Evolutionary conservation across 495 filamentous ascomycete genomes (phyloP).

Genomic region (Penicillium pulvis): DNA sequence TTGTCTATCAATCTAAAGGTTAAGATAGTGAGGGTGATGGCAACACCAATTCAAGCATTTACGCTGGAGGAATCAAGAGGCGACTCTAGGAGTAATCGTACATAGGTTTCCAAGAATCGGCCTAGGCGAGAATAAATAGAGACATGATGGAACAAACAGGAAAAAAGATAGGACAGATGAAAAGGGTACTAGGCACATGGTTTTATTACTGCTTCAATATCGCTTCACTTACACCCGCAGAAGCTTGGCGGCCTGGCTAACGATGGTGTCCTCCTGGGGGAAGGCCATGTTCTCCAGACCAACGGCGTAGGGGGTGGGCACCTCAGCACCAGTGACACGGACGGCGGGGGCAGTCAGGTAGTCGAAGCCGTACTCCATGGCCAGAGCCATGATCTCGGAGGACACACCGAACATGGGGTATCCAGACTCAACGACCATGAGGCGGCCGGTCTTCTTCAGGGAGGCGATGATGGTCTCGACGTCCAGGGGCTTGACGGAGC

Average conservation of each 20-base stretch:
- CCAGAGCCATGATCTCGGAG: conserved; percentile 87
- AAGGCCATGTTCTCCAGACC: conserved; percentile 90
- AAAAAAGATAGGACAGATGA: conserved; percentile 27
- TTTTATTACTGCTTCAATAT: conserved; percentile 32
- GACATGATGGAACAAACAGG: conserved; percentile 29
- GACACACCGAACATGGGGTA: conserved; percentile 93
- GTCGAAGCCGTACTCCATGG: conserved; percentile 98
- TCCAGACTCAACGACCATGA: conserved; percentile 92
- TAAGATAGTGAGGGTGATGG: neutral
- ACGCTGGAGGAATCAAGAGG: conserved; percentile 12
- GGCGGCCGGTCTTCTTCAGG: conserved; percentile 94
- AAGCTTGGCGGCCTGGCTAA: conserved; percentile 79
- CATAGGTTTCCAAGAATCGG: conserved; percentile 38
- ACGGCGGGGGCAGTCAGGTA: conserved; percentile 92
- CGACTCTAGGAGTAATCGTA: conserved; percentile 37
- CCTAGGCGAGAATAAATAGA: conserved; percentile 29
- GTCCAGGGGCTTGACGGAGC: conserved; percentile 94
- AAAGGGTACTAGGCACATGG: conserved; percentile 39
- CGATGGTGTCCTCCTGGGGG: conserved; percentile 83
- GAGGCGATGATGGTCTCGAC: conserved; percentile 93
- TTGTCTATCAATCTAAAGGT: conserved; percentile 13
- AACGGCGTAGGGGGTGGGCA: conserved; percentile 89
- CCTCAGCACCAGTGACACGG: conserved; percentile 92
- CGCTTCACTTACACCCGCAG: conserved; percentile 64
- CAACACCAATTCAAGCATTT: neutral